Conservation (phyloP, 805 yeast species). For the Yarrowia deformans region DNA sequence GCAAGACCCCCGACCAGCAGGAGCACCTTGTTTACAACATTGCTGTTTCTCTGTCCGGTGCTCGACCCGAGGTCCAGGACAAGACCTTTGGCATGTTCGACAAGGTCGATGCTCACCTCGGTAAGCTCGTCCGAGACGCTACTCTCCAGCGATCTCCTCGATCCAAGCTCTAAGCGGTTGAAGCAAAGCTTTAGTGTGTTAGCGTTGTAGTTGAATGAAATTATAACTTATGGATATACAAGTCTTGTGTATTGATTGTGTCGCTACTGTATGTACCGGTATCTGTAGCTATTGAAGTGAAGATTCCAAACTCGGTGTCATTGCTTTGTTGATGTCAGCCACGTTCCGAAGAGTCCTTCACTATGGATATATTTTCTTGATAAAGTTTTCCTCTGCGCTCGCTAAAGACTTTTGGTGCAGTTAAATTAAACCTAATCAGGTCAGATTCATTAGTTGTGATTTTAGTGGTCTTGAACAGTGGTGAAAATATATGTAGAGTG, state of each 20-base stretch:
- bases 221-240: constrained; percentile 11
- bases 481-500: too few species aligned
- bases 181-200: constrained; percentile 26
- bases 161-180: constrained; percentile 31
- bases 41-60: constrained; percentile 71
- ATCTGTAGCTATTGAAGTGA: too few species aligned
- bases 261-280: too few species aligned
- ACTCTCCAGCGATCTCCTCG: constrained; percentile 61
- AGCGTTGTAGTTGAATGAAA: constrained; percentile 27
- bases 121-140: constrained; percentile 70
- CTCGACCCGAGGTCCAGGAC: constrained; percentile 79
- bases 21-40: constrained; percentile 82
- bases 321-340: too few species aligned
- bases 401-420: background rate
- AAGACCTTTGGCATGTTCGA: constrained; percentile 77
- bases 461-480: background rate
- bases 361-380: background rate
- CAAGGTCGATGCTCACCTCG: constrained; percentile 74
- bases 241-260: background rate
- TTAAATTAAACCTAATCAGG: constrained; percentile 5
- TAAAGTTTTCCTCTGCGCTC: background rate
- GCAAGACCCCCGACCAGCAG: constrained; percentile 82
- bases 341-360: too few species aligned
- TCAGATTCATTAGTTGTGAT: background rate
- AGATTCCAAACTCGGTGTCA: too few species aligned